phyloP scores from a whole-genome alignment of 352 stramenopile genomes.

The Pythium sukuiense region DNA sequence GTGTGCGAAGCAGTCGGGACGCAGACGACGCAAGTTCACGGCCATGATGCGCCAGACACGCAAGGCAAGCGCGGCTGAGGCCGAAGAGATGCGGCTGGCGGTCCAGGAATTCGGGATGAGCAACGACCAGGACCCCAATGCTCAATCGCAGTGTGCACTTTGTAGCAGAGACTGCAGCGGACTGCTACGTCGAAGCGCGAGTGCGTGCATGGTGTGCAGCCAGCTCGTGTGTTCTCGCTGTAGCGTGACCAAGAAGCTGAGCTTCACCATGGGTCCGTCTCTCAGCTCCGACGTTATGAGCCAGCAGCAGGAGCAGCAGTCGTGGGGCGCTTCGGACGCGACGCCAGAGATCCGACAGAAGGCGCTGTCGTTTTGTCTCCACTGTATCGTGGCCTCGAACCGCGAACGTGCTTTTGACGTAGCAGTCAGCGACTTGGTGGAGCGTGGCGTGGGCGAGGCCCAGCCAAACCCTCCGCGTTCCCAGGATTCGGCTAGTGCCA shows the following conservation, averaged over 20 bases:
- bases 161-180: conserved; percentile 24
- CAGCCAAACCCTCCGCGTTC: background rate
- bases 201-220: conserved; percentile 29
- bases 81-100: conserved; percentile 18
- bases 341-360: conserved; percentile 25
- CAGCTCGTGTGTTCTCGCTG: conserved; percentile 30
- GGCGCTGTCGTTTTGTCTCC: conserved; percentile 28
- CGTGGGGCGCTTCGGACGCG: background rate
- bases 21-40: conserved; percentile 26
- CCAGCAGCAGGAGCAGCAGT: background rate
- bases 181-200: conserved; percentile 17
- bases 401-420: conserved; percentile 23
- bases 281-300: conserved; percentile 15
- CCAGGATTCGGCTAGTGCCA: background rate
- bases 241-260: conserved; percentile 28
- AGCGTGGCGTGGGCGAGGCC: conserved; percentile 11
- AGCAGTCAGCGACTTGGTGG: conserved; percentile 23
- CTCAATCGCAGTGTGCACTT: conserved; percentile 9
- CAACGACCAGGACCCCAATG: background rate
- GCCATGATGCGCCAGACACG: conserved; percentile 15
- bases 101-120: conserved; percentile 17
- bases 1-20: conserved; percentile 41
- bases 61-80: background rate
- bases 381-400: conserved; percentile 28
- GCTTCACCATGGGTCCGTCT: conserved; percentile 27